These are phyloP conservation scores for Tylopilus plumbeoviolaceoides DNA, from an alignment of 768 basidiomycete species.

Conservation along the genomic window DNA sequence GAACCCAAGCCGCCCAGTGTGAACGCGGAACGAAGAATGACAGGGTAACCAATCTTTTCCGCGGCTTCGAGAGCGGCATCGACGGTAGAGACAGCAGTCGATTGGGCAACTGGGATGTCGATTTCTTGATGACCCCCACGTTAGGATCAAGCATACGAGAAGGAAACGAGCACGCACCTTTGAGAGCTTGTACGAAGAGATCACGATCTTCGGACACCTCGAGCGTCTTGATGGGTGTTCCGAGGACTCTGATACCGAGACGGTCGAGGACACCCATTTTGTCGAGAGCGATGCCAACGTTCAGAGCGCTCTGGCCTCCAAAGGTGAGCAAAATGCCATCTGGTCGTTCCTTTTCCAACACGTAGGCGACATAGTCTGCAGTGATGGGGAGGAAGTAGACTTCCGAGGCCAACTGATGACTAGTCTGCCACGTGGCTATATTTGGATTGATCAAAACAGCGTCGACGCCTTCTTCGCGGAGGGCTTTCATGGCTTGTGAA, in stretches of 20 bases:
- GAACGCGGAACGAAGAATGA: constrained; percentile 95
- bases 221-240: constrained; percentile 90
- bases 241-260: constrained; percentile 88
- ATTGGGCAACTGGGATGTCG: constrained; percentile 92
- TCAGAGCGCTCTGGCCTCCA: constrained; percentile 96
- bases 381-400: constrained; percentile 98
- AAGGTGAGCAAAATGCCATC: constrained; percentile 97
- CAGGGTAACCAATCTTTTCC: constrained; percentile 90
- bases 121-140: constrained; percentile 60
- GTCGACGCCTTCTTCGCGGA: constrained; percentile 91
- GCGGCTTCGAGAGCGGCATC: constrained; percentile 91
- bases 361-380: constrained; percentile 96
- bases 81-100: constrained; percentile 94
- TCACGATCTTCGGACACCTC: constrained; percentile 97
- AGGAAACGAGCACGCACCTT: constrained; percentile 52
- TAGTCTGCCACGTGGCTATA: constrained; percentile 99
- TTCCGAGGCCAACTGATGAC: constrained; percentile 92
- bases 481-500: constrained; percentile 96
- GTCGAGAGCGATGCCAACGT: constrained; percentile 95
- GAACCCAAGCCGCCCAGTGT: constrained; percentile 98
- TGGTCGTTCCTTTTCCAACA: constrained; percentile 96
- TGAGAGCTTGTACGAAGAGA: constrained; percentile 92
- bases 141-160: constrained; percentile 1
- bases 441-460: constrained; percentile 98
- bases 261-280: constrained; percentile 95